Conservation (phyloP, 1,284 basidiomycete species). For the Puccinia coronata region DNA sequence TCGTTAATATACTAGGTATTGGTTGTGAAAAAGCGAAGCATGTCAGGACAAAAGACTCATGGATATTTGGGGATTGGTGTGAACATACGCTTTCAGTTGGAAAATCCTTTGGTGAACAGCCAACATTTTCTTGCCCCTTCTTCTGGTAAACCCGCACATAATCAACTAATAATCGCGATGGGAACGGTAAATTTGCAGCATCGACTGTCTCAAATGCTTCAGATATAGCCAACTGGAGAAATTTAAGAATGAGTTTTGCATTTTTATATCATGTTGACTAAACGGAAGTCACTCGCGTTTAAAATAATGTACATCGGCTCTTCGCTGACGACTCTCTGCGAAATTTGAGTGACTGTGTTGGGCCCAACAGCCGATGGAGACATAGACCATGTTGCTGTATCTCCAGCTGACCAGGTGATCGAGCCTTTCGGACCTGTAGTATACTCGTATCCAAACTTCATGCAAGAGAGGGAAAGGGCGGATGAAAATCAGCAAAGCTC, state of each 20-base stretch:
- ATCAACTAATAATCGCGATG: constrained; percentile 37
- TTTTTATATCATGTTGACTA: not conserved
- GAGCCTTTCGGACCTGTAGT: constrained; percentile 47
- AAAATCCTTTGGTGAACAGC: constrained; percentile 45
- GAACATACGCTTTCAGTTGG: constrained; percentile 42
- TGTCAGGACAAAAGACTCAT: not conserved
- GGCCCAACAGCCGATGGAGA: constrained; percentile 30
- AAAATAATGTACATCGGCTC: constrained; percentile 58
- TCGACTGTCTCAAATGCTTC: constrained; percentile 46
- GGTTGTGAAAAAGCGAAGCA: not conserved
- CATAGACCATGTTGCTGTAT: constrained; percentile 35
- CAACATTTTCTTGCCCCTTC: constrained; percentile 39
- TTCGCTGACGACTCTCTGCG: constrained; percentile 50
- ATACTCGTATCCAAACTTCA: constrained; percentile 43
- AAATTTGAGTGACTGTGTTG: constrained; percentile 48
- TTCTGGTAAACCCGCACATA: constrained; percentile 49
- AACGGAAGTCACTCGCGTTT: constrained; percentile 54
- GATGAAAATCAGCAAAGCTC: not conserved
- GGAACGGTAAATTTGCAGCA: constrained; percentile 16
- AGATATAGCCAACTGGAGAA: constrained; percentile 39
- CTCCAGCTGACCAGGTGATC: constrained; percentile 50
- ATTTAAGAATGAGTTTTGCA: not conserved
- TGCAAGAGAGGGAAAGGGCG: not conserved
- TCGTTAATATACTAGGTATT: constrained; percentile 46
- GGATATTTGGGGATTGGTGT: not conserved